phyloP scores from a whole-genome alignment of 176 grass and related monocot genomes.

The Oryza longistaminata region DNA sequence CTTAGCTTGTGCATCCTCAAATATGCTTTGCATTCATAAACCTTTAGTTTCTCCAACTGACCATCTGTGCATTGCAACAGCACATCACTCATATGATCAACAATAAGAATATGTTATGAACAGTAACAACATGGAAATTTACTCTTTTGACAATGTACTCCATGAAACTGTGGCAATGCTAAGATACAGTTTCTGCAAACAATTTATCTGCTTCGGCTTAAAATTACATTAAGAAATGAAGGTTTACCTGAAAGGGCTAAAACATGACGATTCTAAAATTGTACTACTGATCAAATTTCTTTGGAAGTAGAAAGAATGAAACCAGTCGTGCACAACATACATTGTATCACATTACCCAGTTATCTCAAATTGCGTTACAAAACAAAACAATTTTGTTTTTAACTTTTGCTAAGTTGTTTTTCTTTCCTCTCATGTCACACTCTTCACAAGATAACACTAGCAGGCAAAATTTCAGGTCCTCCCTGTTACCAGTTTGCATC shows the following conservation, averaged over 20 bases:
- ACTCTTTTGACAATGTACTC: neutral
- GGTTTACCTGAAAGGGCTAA: neutral
- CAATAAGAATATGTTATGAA: neutral
- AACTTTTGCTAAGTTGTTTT: no score
- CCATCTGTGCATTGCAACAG: conserved; percentile 36
- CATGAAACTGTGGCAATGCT: neutral
- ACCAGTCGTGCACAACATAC: no score
- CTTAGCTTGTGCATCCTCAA: conserved; percentile 63
- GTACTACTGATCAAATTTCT: no score
- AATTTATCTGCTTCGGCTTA: neutral
- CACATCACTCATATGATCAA: neutral
- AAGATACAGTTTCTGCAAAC: neutral
- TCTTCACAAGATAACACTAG: neutral
- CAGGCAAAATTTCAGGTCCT: neutral
- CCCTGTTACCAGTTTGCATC: neutral
- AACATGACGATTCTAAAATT: no score
- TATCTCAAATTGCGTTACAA: no score
- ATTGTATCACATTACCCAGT: no score
- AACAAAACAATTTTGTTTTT: neutral
- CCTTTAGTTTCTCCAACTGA: conserved; percentile 58
- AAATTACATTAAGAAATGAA: neutral
- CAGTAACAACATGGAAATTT: neutral
- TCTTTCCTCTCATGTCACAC: neutral
- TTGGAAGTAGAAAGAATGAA: no score
- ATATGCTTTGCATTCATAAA: conserved; percentile 71